These are phyloP conservation scores for Polychaeton citri DNA, from an alignment of 2,329 filamentous ascomycete genomes.

Conservation along the genomic window DNA sequence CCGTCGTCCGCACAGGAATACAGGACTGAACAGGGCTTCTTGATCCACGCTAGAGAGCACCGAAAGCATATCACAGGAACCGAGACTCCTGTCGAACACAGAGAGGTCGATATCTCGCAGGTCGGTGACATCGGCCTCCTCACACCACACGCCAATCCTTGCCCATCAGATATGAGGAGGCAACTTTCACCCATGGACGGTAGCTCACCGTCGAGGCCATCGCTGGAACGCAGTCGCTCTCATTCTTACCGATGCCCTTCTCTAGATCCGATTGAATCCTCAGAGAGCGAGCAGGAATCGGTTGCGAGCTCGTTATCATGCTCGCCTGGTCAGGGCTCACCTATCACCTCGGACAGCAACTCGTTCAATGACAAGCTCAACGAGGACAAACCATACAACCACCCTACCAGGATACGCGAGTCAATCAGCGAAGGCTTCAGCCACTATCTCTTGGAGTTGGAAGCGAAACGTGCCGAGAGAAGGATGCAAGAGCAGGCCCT, in stretches of 20 bases:
- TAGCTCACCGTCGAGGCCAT: conserved; percentile 17
- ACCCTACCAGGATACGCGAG: conserved; percentile 43
- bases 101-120: conserved; percentile 3
- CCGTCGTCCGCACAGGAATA: conserved; percentile 51
- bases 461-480: conserved; percentile 65
- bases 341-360: conserved; percentile 29
- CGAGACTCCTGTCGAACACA: conserved; percentile 5
- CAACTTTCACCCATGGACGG: conserved; percentile 17
- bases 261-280: conserved; percentile 48
- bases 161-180: conserved; percentile 11
- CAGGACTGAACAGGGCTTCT: conserved; percentile 46
- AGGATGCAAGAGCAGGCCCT: conserved; percentile 66
- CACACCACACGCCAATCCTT: conserved; percentile 7
- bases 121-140: conserved; percentile 1
- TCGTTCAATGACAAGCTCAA: conserved; percentile 22
- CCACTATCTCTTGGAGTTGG: conserved; percentile 64
- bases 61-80: conserved; percentile 14
- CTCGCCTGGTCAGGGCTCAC: conserved; percentile 23
- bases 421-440: conserved; percentile 65
- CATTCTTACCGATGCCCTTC: conserved; percentile 50
- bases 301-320: conserved; percentile 32
- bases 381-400: conserved; percentile 28
- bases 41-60: conserved; percentile 18
- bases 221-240: conserved; percentile 20
- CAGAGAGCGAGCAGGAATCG: conserved; percentile 32